Percentiles rank a stretch among this genome's conserved stretches.
Evolutionary conservation across 1,284 basidiomycete species (phyloP).

Genomic region (Erythrobasidium hasegawianum): DNA sequence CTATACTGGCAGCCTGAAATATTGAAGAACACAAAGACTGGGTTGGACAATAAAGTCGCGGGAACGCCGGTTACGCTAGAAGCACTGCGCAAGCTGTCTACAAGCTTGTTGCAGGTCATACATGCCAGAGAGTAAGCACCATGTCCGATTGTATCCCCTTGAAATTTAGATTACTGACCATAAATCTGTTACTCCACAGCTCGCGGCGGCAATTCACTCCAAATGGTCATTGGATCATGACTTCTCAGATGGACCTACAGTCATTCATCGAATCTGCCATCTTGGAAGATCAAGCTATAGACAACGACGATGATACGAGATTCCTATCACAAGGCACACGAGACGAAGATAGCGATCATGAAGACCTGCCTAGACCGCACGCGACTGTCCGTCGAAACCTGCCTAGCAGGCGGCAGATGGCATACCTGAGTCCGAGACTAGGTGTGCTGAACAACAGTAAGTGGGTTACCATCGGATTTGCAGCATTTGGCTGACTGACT

Average conservation of each 20-base stretch:
- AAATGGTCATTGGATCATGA: constrained; percentile 81
- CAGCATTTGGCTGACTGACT: not conserved
- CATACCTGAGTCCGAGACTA: constrained; percentile 74
- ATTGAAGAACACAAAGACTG: constrained; percentile 41
- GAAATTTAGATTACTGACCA: not conserved
- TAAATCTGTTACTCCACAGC: constrained; percentile 52
- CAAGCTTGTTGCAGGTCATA: constrained; percentile 69
- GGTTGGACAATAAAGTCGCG: constrained; percentile 52
- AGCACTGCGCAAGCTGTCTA: constrained; percentile 65
- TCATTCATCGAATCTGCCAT: constrained; percentile 87
- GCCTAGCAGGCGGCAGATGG: constrained; percentile 66
- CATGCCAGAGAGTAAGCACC: constrained; percentile 75
- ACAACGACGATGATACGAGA: constrained; percentile 38
- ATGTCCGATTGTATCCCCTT: constrained; percentile 2
- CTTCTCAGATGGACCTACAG: constrained; percentile 63
- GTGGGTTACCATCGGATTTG: no score
- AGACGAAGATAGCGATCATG: constrained; percentile 47
- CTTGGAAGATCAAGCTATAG: constrained; percentile 56
- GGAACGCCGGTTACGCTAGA: constrained; percentile 54
- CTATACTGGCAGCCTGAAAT: constrained; percentile 68
- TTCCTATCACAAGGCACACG: not conserved
- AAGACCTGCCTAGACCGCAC: constrained; percentile 13
- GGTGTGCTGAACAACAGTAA: constrained; percentile 80
- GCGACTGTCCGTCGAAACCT: constrained; percentile 33
- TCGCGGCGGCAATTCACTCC: constrained; percentile 76